Base-by-base conservation (phyloP, 1,284 basidiomycete species). In the Moniliella sp. region DNA sequence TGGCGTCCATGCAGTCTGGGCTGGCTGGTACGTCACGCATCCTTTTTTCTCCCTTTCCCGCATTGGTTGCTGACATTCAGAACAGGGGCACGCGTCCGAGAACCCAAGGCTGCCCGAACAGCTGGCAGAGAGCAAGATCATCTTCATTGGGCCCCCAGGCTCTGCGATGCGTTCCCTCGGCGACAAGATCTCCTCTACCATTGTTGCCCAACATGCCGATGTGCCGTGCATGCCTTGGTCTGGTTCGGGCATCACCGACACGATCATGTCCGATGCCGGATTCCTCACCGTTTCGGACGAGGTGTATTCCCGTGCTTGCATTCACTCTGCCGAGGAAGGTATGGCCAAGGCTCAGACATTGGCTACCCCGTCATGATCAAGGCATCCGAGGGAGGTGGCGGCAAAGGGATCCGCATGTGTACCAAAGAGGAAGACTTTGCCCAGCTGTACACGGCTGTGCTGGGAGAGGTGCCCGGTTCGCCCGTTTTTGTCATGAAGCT, bases 401-500 rank as follows among this genome's bases (percentile, higher is more conserved):
- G 91, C 41, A 99, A 99, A 64, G 91, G 91, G 39, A 59, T 59
- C 42, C 54, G 57, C 30, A 59, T 42, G 48, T 57, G 54, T 38
- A 37, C 37, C 32, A 43, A 38, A 33, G 41, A 75, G 2, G 78
- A 83, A 28, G 73, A 73, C 35, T 97, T 99, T 69, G 83, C 79
- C 66, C 84, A 83, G 74, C 82, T 39, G 88, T 78, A 57, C 66
- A 72, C 79, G 51, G 91, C 91, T 4, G 91, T 97, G 5, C 73
- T 76, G 23, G 80, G 83, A 53, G 91, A 99, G 65, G 88, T 23
- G 21, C 16, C 59, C 81, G 88, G 91, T 30, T 97, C 91, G 3
- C 91, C 91, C 39, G 86, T 99, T 52, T 97, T 99, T 64, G 82
- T 99, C 66, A 97, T 97, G 91, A 97, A 97, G 68, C 77, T 97